Evolutionary conservation across 2,329 filamentous ascomycete genomes (phyloP).

Genomic region (Cercospora janseana): DNA sequence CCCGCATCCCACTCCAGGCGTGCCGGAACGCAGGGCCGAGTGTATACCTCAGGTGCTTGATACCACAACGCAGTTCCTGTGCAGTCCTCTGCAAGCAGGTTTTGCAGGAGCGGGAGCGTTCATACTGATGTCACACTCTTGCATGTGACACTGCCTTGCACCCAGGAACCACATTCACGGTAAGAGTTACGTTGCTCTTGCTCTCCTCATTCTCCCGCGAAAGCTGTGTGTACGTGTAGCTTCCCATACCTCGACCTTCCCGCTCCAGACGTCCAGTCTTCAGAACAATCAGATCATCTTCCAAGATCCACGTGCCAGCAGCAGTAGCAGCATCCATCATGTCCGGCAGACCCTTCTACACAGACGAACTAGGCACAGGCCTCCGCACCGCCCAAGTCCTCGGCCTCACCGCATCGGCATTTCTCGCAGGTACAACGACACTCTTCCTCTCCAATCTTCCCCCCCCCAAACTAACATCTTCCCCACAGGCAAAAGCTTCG

Average conservation of each 20-base stretch:
- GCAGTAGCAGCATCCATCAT: slow-evolving; percentile 13
- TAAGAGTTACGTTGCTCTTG: slow-evolving; percentile 3
- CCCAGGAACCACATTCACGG: slow-evolving; percentile 2
- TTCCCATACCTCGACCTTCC: background rate
- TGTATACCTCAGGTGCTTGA: too few relatives aligned
- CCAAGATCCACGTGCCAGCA: background rate
- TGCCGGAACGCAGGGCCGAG: too few relatives aligned
- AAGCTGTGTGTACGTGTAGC: too few relatives aligned
- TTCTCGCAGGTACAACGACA: slow-evolving; percentile 42
- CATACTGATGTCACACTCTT: slow-evolving; percentile 7
- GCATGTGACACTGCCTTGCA: slow-evolving; percentile 5
- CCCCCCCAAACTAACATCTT: background rate
- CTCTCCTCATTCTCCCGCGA: too few relatives aligned
- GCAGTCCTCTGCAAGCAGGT: slow-evolving; percentile 2
- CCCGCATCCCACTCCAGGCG: too few relatives aligned
- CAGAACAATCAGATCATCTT: background rate
- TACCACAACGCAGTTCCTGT: background rate
- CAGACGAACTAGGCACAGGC: slow-evolving; percentile 22
- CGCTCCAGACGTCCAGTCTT: background rate
- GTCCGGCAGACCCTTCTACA: slow-evolving; percentile 24
- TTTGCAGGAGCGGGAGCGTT: background rate
- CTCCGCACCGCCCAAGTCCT: slow-evolving; percentile 52
- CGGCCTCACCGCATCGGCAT: slow-evolving; percentile 52
- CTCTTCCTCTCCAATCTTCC: background rate
- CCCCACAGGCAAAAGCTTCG: slow-evolving; percentile 37